Evolutionary conservation across 129 eudicot species (phyloP), one percentile per base, ranked within the genome.

Genomic region (Chrysanthemum seticuspe): DNA sequence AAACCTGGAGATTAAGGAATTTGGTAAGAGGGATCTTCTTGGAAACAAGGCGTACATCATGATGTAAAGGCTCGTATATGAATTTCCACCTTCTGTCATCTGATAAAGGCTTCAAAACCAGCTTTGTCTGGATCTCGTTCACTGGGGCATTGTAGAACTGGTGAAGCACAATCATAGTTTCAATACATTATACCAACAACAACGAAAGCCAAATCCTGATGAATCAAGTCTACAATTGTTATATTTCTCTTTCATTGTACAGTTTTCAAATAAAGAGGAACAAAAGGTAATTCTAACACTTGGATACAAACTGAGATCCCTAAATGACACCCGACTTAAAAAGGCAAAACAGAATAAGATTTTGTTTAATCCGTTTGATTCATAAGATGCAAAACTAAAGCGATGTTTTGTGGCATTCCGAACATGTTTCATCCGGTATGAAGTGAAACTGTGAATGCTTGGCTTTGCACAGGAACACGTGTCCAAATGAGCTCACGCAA

Each of bases 21-120:
- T 81, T 93, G 53, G 96, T 81, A 34, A 89, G 23, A 0, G 98
- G 96, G 74, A 93, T 89, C 87, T 93, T 93, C 87, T 93, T 93
- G 27, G 98, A 93, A 73, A 89, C 76, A 63, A 93, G 83, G 74
- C 87, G 90, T 60, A 93, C 87, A 29, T 93, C 96, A 21, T 89
- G 95, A 69, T 76, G 85, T 56, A 93, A 71, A 66, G 98, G 98
- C 85, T 88, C 92, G 62, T 86, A 93, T 6, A 86, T 77, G 21
- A 90, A 79, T 49, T 90, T 93, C 98, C 97, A 93, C 72, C 77
- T 77, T 52, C 95, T 79, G 10, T 93, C 95, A 51, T 67, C 23
- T 49, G 97, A 80, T 67, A 93, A 69, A 48, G 98, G 98, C 81
- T 93, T 93, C 76, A 93, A 72, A 71, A 93, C 98, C 63, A 93